These are phyloP conservation scores for Paxillus ammoniavirescens DNA, from an alignment of 768 basidiomycete species.

Conservation along the genomic window DNA sequence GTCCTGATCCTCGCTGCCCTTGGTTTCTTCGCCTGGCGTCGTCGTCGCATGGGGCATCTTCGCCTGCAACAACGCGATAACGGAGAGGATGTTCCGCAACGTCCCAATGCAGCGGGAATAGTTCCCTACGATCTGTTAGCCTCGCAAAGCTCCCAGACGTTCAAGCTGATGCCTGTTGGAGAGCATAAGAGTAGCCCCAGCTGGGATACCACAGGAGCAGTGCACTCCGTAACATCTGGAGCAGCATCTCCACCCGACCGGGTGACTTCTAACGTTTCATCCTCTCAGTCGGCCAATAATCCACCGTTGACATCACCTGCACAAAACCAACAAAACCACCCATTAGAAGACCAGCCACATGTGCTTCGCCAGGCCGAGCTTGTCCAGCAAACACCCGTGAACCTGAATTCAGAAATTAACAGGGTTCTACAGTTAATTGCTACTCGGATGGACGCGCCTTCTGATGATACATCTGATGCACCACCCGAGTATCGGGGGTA, in stretches of 20 bases:
- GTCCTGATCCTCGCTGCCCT: not conserved
- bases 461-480: not conserved
- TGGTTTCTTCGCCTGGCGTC: slow-evolving; percentile 2
- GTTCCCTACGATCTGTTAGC: not conserved
- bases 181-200: not conserved
- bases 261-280: not conserved
- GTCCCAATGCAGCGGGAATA: not conserved
- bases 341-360: not conserved
- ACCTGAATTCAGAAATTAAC: slow-evolving; percentile 5
- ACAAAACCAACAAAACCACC: not conserved
- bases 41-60: too few species aligned
- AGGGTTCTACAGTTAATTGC: slow-evolving; percentile 4
- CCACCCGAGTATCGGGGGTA: slow-evolving; percentile 4
- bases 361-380: not conserved
- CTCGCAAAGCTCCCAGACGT: not conserved
- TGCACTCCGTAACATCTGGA: not conserved
- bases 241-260: not conserved
- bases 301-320: not conserved
- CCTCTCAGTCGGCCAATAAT: not conserved
- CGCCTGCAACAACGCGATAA: not conserved
- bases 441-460: slow-evolving; percentile 4
- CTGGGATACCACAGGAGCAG: not conserved
- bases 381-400: not conserved
- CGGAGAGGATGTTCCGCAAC: not conserved
- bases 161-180: not conserved